Conservation (phyloP, 2,329 filamentous ascomycete species). For the Botrytis aclada region DNA sequence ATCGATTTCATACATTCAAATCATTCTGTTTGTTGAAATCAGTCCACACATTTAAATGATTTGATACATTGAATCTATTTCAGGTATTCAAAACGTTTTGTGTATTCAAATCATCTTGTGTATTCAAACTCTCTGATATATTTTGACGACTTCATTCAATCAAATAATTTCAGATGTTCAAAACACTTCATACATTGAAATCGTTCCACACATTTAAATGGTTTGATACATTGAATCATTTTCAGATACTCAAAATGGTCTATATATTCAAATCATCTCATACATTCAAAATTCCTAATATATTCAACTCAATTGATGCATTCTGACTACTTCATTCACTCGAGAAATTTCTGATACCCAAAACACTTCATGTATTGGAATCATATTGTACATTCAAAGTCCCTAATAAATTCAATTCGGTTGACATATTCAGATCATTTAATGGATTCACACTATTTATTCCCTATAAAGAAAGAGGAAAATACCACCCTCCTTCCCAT, state of each 20-base stretch:
- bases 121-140: too few species aligned
- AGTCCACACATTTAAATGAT: not conserved
- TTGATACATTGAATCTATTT: not conserved
- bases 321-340: not conserved
- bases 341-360: too few species aligned
- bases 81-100: too few species aligned
- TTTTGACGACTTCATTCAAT: too few species aligned
- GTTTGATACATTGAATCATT: too few species aligned
- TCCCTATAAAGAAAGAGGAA: too few species aligned
- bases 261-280: not conserved
- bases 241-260: too few species aligned
- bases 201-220: not conserved
- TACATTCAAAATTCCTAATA: not conserved
- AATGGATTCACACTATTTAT: not conserved
- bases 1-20: not conserved
- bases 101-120: not conserved
- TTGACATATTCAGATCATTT: not conserved
- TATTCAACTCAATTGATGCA: too few species aligned
- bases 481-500: too few species aligned
- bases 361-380: too few species aligned
- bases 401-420: too few species aligned
- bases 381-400: not conserved
- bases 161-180: too few species aligned
- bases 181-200: not conserved
- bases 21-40: fast-evolving